phyloP scores from a whole-genome alignment of 192 early-diverging fungal genomes.

The Coemansia sp. region DNA sequence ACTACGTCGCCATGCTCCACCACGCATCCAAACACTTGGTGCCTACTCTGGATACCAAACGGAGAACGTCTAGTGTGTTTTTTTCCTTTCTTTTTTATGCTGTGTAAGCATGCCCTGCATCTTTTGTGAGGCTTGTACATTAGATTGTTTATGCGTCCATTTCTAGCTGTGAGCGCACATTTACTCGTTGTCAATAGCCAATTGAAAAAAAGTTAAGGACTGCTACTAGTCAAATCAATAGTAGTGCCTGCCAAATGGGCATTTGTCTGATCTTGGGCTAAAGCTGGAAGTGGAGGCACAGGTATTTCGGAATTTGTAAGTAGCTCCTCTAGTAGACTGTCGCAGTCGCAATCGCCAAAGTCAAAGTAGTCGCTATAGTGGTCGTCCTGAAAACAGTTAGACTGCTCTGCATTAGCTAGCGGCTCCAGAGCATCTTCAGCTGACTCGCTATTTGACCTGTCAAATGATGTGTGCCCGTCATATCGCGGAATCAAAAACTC shows the following conservation, averaged over 20 bases:
- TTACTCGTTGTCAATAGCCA: background rate
- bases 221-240: background rate
- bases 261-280: background rate
- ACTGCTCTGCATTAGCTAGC: background rate
- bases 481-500: conserved; percentile 1
- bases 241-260: background rate
- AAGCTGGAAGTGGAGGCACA: background rate
- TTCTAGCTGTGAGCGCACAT: background rate
- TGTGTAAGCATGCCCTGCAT: background rate
- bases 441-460: background rate
- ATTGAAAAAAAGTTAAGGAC: background rate
- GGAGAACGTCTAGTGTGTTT: background rate
- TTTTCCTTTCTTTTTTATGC: background rate
- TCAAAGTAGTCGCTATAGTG: background rate
- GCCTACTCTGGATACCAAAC: background rate
- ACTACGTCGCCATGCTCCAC: conserved; percentile 13
- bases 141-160: background rate
- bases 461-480: background rate
- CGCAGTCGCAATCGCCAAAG: conserved; percentile 19
- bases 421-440: background rate
- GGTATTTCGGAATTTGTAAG: background rate
- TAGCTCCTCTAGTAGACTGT: conserved; percentile 20
- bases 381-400: background rate
- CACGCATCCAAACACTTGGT: background rate
- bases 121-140: background rate